Evolutionary conservation across 192 early-diverging fungal genomes (phyloP).

Genomic region (Coemansia sp.): DNA sequence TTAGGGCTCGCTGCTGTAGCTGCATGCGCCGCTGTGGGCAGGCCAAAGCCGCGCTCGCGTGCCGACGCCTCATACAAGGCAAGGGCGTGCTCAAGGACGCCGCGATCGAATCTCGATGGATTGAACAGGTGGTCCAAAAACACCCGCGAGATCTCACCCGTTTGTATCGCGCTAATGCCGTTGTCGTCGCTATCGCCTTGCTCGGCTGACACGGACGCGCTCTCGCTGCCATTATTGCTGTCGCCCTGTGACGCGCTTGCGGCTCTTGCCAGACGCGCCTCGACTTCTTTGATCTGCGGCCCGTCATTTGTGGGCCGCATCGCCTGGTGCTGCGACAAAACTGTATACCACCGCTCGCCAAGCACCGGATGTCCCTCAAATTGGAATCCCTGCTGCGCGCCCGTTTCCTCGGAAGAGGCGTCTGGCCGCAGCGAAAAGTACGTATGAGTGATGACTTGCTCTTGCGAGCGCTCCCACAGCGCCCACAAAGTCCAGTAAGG

Average conservation of each 20-base stretch:
- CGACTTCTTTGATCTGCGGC: constrained; percentile 42
- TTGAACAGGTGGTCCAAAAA: constrained; percentile 54
- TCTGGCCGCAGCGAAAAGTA: constrained; percentile 40
- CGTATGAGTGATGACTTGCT: constrained; percentile 41
- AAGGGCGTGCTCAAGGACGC: constrained; percentile 45
- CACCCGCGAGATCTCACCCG: constrained; percentile 32
- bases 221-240: not conserved
- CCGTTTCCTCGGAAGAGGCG: not conserved
- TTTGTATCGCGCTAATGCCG: constrained; percentile 20
- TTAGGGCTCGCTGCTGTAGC: constrained; percentile 24
- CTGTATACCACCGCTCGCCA: constrained; percentile 54
- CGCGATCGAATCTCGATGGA: constrained; percentile 46
- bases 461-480: constrained; percentile 54
- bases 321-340: constrained; percentile 29
- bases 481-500: constrained; percentile 55
- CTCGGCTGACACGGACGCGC: not conserved
- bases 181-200: not conserved
- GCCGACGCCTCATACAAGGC: constrained; percentile 33
- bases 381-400: constrained; percentile 12
- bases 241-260: not conserved
- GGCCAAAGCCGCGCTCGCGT: constrained; percentile 40
- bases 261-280: constrained; percentile 26
- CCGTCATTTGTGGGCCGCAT: constrained; percentile 35
- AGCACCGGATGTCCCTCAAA: constrained; percentile 42
- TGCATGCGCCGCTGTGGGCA: constrained; percentile 21